Conservation (phyloP, 2,329 filamentous ascomycete genomes). For the Bertia moriformis region DNA sequence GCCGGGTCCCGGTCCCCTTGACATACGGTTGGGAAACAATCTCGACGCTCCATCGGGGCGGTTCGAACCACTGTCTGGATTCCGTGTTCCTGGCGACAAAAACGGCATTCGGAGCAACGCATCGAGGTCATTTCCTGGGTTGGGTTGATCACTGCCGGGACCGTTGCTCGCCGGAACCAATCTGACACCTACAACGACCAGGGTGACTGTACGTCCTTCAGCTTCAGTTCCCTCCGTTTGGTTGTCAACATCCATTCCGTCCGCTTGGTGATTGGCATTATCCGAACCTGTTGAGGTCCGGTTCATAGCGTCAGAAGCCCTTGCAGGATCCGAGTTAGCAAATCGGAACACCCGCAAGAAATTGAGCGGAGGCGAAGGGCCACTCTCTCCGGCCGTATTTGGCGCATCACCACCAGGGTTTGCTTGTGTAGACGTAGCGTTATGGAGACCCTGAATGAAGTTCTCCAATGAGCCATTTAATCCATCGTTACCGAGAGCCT, state of each 20-base stretch:
- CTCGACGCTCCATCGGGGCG: too few species aligned
- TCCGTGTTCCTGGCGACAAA: constrained; percentile 7
- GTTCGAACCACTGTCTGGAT: constrained; percentile 1
- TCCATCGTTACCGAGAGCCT: constrained; percentile 34
- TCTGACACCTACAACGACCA: constrained; percentile 56
- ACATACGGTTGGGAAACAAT: too few species aligned
- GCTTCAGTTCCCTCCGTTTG: constrained; percentile 22
- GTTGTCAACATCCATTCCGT: constrained; percentile 22
- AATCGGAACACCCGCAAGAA: constrained; percentile 59
- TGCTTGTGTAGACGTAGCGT: constrained; percentile 40
- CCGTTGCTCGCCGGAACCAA: constrained; percentile 41
- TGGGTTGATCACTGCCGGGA: constrained; percentile 23
- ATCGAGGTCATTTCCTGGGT: constrained; percentile 22
- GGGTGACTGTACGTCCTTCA: constrained; percentile 45
- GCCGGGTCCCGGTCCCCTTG: too few species aligned
- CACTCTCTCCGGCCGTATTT: constrained; percentile 17
- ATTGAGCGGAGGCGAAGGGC: constrained; percentile 40
- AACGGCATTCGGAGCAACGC: constrained; percentile 26
- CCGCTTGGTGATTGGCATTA: constrained; percentile 11
- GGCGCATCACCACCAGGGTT: constrained; percentile 17
- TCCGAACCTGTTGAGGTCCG: constrained; percentile 3
- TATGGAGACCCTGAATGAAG: constrained; percentile 47
- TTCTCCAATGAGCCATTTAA: constrained; percentile 48
- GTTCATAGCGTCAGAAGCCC: constrained; percentile 8
- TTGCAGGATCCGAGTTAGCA: constrained; percentile 29